These are phyloP conservation scores for Teratosphaeria nubilosa DNA, from an alignment of 2,329 filamentous ascomycete species.

Conservation along the genomic window DNA sequence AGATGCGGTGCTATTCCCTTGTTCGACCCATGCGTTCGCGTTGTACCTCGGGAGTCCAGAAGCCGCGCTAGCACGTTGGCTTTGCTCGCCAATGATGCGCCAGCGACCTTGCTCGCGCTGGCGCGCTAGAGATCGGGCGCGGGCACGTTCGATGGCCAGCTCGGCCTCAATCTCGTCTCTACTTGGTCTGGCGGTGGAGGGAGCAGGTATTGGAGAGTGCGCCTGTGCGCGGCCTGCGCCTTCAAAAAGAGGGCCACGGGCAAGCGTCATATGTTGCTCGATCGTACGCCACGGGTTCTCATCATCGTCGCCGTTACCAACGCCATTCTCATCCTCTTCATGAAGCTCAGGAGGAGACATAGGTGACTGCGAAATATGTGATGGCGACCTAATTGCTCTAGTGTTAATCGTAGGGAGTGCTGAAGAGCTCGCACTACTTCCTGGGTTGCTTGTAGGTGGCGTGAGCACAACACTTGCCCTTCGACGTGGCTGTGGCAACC, in stretches of 20 bases:
- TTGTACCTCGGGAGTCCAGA: neutral
- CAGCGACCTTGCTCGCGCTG: conserved; percentile 12
- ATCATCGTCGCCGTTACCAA: conserved; percentile 19
- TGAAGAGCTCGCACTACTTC: neutral
- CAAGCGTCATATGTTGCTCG: conserved; percentile 33
- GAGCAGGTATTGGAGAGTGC: conserved; percentile 10
- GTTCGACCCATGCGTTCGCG: neutral
- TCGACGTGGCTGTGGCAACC: conserved; percentile 25
- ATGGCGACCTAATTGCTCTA: neutral
- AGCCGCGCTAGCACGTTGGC: neutral
- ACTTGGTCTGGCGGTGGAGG: conserved; percentile 4
- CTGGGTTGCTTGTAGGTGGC: conserved; percentile 10
- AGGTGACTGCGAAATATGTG: neutral
- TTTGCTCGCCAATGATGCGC: conserved; percentile 9
- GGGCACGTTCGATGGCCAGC: conserved; percentile 8
- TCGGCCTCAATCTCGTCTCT: conserved; percentile 7
- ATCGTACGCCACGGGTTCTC: conserved; percentile 40
- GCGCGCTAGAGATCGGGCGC: conserved; percentile 10
- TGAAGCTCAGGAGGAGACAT: neutral
- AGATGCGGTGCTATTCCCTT: neutral
- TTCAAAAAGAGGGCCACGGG: conserved; percentile 27
- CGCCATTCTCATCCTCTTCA: conserved; percentile 11
- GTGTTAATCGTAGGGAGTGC: neutral
- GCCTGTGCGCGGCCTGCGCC: conserved; percentile 13
- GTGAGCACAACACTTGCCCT: conserved; percentile 32